Base-by-base conservation (phyloP, 2,329 filamentous ascomycete genomes). In the Hymenoscyphus repandus region DNA sequence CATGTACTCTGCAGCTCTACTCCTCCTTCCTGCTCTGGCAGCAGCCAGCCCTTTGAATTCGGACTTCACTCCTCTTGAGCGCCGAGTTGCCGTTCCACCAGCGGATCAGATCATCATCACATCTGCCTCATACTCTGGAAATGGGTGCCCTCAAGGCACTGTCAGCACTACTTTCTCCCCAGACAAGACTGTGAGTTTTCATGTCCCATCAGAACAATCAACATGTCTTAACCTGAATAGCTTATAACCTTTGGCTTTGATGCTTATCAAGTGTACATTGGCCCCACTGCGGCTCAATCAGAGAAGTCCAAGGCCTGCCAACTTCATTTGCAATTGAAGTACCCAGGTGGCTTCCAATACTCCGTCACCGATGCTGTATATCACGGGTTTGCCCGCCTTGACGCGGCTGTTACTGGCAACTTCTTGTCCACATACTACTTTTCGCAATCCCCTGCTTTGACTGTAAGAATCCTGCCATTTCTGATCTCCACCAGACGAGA, bases 371-470 rank as follows among this genome's bases (percentile, higher is more conserved):
- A 59, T n/a, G 54, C 57, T 9, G 51, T 47, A 4, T 57, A 58
- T 32, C 54, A 59, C 45, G 57, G 57, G 11, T 59, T 50, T 44
- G 57, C 57, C 13, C 50, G 54, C 31, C 52, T 59, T 15, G 54
- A 59, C 27, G 12, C 54, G 7, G 52, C 52, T 3, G 57, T 59
- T 3, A 59, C 54, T 5, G 54, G 52, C 6, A 54, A 43, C 18
- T 59, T 59, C 47, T 39, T 59, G 6, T 57, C 54, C n/a, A 52
- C 54, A 11, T 59, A 59, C 44, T 59, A 52, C 47, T 59, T 59
- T 45, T 59, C 57, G 9, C 57, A 59, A 46, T 47, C 48, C 12
- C 54, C 57, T 15, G 41, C 54, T 11, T n/a, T 47, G n/a, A 59
- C 57, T 15, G 50, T 53, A 43, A 5, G 45, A n/a, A n/a, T n/a